Evolutionary conservation across 495 filamentous ascomycete genomes (phyloP).

Genomic region (Polyplosphaeria fusca): DNA sequence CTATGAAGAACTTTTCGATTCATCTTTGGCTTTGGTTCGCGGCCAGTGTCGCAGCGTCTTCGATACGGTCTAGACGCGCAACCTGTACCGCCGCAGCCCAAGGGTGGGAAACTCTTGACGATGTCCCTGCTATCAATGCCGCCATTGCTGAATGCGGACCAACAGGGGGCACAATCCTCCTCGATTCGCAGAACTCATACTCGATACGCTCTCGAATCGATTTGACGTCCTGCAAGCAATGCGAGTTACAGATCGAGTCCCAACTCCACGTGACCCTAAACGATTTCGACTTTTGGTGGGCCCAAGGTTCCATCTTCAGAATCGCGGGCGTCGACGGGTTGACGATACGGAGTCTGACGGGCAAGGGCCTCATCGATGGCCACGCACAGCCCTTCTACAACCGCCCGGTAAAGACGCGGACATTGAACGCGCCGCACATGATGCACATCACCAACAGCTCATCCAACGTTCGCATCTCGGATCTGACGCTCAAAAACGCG

Average conservation of each 20-base stretch:
- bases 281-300: constrained; percentile 9
- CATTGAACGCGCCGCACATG: constrained; percentile 1
- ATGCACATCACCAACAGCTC: constrained; percentile 15
- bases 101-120: constrained; percentile 20
- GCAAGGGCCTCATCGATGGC: constrained; percentile 16
- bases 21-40: no score
- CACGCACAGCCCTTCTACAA: constrained; percentile 7
- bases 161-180: constrained; percentile 10
- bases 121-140: constrained; percentile 13
- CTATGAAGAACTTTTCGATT: no score
- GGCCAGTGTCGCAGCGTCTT: no score
- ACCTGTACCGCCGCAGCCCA: background rate
- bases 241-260: constrained; percentile 23
- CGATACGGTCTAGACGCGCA: no score
- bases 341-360: constrained; percentile 11
- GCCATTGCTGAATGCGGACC: constrained; percentile 11
- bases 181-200: background rate
- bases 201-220: constrained; percentile 12
- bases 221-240: constrained; percentile 13
- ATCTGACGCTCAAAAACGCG: constrained; percentile 5
- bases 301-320: constrained; percentile 2
- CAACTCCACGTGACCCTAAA: background rate
- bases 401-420: background rate
- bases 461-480: constrained; percentile 1
- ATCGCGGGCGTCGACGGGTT: background rate